These are phyloP conservation scores for Dentipellis fragilis DNA, from an alignment of 768 basidiomycete genomes.

Conservation along the genomic window DNA sequence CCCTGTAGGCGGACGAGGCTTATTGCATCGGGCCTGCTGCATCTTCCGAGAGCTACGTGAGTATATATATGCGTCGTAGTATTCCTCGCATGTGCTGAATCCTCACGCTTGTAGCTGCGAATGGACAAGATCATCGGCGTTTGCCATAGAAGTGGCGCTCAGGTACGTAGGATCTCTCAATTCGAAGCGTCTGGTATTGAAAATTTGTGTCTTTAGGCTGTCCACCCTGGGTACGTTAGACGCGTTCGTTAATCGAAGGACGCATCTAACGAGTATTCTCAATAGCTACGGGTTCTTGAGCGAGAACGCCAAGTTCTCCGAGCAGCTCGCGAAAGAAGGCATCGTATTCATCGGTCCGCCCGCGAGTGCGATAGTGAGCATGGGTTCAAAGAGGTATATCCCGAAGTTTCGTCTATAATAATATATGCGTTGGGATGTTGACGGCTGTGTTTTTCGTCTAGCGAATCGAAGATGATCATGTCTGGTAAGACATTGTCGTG, in stretches of 20 bases:
- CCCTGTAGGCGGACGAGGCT: constrained; percentile 39
- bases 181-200: too few relatives aligned
- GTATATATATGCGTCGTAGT: constrained; percentile 19
- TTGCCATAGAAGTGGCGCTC: constrained; percentile 73
- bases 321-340: constrained; percentile 62
- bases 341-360: constrained; percentile 91
- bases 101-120: constrained; percentile 41
- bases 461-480: constrained; percentile 96
- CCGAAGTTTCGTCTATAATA: not conserved
- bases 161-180: constrained; percentile 33
- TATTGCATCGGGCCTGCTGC: constrained; percentile 83
- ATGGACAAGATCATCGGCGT: constrained; percentile 86
- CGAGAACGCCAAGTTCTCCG: constrained; percentile 80
- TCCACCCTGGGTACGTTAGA: constrained; percentile 73
- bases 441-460: constrained; percentile 16
- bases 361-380: constrained; percentile 76
- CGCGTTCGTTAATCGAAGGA: not conserved
- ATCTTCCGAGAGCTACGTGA: constrained; percentile 80
- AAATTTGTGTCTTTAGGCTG: constrained; percentile 40
- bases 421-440: not conserved
- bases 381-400: constrained; percentile 89
- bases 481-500: constrained; percentile 33
- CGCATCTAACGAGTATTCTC: not conserved
- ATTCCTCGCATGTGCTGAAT: not conserved
- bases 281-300: constrained; percentile 81